Percentiles rank a stretch among this genome's conserved stretches.
These are phyloP conservation scores for Trifolium dubium DNA, from an alignment of 306 rosid species.

Conservation along the genomic window DNA sequence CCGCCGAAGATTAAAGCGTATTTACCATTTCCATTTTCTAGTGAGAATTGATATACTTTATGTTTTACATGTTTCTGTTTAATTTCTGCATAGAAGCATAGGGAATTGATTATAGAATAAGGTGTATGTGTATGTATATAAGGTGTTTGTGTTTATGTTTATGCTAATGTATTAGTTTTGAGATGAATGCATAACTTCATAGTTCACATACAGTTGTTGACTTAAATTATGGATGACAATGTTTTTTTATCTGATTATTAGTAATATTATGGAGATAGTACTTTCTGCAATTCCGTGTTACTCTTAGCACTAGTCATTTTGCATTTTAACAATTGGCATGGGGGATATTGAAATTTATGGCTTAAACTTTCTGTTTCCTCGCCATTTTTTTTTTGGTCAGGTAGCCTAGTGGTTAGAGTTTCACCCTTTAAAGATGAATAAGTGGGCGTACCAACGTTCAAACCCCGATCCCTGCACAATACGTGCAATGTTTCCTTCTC, in stretches of 20 bases:
- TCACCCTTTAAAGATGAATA: too few species aligned
- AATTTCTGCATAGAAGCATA: neutral
- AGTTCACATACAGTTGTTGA: neutral
- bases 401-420: too few species aligned
- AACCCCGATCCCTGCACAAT: too few species aligned
- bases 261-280: neutral
- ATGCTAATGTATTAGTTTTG: neutral
- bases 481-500: too few species aligned
- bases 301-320: slow-evolving; percentile 7
- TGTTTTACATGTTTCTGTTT: neutral
- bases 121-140: neutral
- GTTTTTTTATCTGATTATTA: slow-evolving; percentile 12
- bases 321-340: neutral
- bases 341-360: slow-evolving; percentile 6
- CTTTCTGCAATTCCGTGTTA: slow-evolving; percentile 10
- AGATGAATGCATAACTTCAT: slow-evolving; percentile 16
- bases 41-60: slow-evolving; percentile 49
- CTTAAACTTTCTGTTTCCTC: neutral
- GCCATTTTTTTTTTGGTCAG: too few species aligned
- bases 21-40: slow-evolving; percentile 57
- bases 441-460: too few species aligned
- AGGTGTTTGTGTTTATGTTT: neutral
- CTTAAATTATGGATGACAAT: slow-evolving; percentile 20
- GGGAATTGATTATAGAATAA: neutral
- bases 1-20: slow-evolving; percentile 90